Evolutionary conservation across 495 filamentous ascomycete species (phyloP).

Genomic region (Tuber brumale): DNA sequence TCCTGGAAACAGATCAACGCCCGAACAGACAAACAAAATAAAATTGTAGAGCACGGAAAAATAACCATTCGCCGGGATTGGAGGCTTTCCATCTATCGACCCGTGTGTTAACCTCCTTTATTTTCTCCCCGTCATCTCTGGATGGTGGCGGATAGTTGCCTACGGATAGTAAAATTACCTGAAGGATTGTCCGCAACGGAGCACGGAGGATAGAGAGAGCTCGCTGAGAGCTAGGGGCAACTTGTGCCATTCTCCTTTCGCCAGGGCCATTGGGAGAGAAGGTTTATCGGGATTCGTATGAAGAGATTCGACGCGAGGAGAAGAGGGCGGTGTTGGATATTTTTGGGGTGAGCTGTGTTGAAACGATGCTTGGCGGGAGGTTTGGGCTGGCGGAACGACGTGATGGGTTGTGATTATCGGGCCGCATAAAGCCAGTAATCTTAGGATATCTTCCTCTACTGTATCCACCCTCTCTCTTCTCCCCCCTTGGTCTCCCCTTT

Average conservation of each 20-base stretch:
- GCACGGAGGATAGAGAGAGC: slow-evolving; percentile 36
- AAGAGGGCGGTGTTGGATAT: neutral
- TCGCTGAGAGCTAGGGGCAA: slow-evolving; percentile 32
- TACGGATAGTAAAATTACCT: slow-evolving; percentile 23
- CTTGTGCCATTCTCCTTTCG: slow-evolving; percentile 30
- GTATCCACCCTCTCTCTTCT: too few relatives aligned
- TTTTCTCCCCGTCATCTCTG: neutral
- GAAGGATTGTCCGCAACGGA: slow-evolving; percentile 42
- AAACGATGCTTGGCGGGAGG: neutral
- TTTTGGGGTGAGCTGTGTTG: neutral
- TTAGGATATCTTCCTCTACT: too few relatives aligned
- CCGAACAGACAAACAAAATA: neutral
- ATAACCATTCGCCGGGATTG: slow-evolving; percentile 69
- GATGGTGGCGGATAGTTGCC: neutral
- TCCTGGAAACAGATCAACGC: slow-evolving; percentile 45
- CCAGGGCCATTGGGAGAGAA: neutral
- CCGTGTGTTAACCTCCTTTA: neutral
- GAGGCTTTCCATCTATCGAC: slow-evolving; percentile 69
- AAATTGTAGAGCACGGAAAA: slow-evolving; percentile 5
- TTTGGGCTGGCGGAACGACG: neutral
- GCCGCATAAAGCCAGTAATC: too few relatives aligned
- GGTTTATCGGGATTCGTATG: neutral
- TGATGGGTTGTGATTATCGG: neutral
- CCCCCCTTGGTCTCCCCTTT: too few relatives aligned
- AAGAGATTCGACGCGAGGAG: neutral